Evolutionary conservation across 2,329 filamentous ascomycete species (phyloP).

Genomic region (Colletotrichum acutatum): DNA sequence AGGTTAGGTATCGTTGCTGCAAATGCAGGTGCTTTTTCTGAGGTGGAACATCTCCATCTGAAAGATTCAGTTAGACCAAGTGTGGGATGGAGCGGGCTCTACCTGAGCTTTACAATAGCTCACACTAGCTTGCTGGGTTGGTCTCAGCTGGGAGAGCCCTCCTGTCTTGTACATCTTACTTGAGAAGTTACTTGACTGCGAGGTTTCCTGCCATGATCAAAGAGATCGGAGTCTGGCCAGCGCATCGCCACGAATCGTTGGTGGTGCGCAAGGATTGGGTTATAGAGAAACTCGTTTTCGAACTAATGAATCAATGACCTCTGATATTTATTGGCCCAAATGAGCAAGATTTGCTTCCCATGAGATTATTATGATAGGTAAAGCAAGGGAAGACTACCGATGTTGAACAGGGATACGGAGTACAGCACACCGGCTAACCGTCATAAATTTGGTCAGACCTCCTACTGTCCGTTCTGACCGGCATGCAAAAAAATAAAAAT

Average conservation of each 20-base stretch:
- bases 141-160: neutral
- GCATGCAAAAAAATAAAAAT: too few species aligned
- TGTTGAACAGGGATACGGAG: too few species aligned
- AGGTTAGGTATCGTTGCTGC: neutral
- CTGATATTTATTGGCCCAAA: neutral
- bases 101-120: neutral
- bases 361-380: neutral
- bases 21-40: neutral
- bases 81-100: neutral
- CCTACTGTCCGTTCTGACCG: neutral
- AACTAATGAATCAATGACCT: neutral
- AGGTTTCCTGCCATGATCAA: neutral
- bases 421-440: neutral
- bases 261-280: neutral
- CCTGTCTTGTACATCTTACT: neutral
- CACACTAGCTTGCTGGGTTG: neutral
- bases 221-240: neutral
- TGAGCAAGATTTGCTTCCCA: neutral
- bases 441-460: neutral
- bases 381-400: neutral
- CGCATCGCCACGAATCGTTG: neutral
- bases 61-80: neutral
- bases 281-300: neutral
- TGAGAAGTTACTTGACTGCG: neutral
- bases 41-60: neutral